Evolutionary conservation across 164 flowering plant species (phyloP), one percentile per base, ranked within the genome.

Genomic region (Saururus chinensis): DNA sequence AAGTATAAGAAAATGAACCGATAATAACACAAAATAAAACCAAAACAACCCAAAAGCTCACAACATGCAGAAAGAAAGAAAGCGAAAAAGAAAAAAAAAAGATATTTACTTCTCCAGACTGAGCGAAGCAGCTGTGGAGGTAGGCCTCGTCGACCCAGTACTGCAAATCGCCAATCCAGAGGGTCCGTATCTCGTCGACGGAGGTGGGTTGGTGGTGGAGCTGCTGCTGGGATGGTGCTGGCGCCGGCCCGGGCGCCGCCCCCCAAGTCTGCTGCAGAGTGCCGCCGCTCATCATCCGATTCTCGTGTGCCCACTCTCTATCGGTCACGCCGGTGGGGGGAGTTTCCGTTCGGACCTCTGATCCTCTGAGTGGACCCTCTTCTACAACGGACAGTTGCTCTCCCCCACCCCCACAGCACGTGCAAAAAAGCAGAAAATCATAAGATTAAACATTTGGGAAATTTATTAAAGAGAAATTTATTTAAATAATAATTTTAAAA

Each of bases 161-260:
- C 73, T 92, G 97, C 57, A 93, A 75, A 74, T 93, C 98, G 0
- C 98, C 98, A 64, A 92, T 89, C 98, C 98, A 92, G 4, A 90
- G 92, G 24, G 98, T 88, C 53, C 92, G 59, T 9, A 88, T 86
- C 69, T 88, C 98, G 62, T 88, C 98, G 7, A 77, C 65, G n/a
- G 95, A 59, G 9, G 86, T 73, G 1, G 97, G 97, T 57, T 86
- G 88, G 60, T 79, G 84, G 55, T 82, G 74, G 53, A 60, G 77
- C 61, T 80, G 60, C 49, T 45, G 49, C 49, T 1, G 49, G 49
- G 49, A 3, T 17, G 58, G 35, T 55, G 25, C 58, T 0, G 58
- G 58, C 35, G 58, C 35, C 21, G 14, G 23, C 37, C 49, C n/a
- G n/a, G 57, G 45, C 45, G 45, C 45, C 45, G 45, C 45, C 45